Percentiles rank a stretch among this genome's conserved stretches.
Conservation (phyloP, 2,329 filamentous ascomycete species). For the Alternaria sp. region DNA sequence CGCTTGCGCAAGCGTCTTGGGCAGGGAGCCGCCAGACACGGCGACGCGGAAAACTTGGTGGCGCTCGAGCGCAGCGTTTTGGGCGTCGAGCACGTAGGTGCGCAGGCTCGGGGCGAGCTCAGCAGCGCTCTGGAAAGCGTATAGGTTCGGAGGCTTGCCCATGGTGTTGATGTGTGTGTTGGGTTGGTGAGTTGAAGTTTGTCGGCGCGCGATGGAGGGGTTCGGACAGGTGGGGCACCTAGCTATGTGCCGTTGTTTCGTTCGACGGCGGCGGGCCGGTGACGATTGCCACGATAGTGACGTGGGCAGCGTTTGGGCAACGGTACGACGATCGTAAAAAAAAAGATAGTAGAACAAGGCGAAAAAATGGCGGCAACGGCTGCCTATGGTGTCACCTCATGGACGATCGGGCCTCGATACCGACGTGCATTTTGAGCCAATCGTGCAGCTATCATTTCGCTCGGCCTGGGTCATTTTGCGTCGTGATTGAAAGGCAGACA, state of each 20-base stretch:
- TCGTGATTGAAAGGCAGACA: not conserved
- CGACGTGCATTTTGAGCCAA: constrained; percentile 15
- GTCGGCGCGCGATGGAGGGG: constrained; percentile 21
- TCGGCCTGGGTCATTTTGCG: constrained; percentile 9
- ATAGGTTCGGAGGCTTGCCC: constrained; percentile 67
- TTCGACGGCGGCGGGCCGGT: constrained; percentile 17
- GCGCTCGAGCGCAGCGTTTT: constrained; percentile 78
- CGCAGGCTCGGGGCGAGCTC: constrained; percentile 79
- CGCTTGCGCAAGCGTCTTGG: constrained; percentile 83
- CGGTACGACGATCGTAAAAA: not conserved
- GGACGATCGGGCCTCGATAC: constrained; percentile 10
- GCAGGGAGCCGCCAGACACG: constrained; percentile 92
- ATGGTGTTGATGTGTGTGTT: constrained; percentile 31
- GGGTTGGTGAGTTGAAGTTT: constrained; percentile 15
- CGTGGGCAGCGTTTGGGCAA: constrained; percentile 13
- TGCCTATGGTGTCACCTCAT: constrained; percentile 7
- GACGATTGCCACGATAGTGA: constrained; percentile 21
- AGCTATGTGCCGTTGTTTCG: constrained; percentile 14
- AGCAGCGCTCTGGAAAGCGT: constrained; percentile 74
- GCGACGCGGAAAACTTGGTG: constrained; percentile 89
- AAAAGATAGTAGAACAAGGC: not conserved
- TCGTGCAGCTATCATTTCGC: constrained; percentile 17
- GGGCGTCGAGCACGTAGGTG: constrained; percentile 79
- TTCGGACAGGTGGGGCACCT: constrained; percentile 12
- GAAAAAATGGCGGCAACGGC: constrained; percentile 1